Percentiles rank a stretch among this genome's conserved stretches.
Conservation (phyloP, 176 grass and related monocot genomes). For the Guadua angustifolia region DNA sequence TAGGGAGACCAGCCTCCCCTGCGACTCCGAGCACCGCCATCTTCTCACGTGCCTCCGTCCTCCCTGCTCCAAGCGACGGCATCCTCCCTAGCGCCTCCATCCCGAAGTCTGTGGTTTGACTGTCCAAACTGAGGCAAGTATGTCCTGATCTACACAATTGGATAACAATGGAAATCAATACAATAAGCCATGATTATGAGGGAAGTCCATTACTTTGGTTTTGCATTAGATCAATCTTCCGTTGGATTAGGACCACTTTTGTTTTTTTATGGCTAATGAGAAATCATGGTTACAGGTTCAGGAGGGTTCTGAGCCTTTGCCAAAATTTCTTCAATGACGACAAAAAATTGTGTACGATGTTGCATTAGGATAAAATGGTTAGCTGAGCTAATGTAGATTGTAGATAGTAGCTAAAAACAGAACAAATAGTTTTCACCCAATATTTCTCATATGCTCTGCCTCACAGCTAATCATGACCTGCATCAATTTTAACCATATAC, state of each 20-base stretch:
- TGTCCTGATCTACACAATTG: too few relatives aligned
- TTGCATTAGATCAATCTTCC: neutral
- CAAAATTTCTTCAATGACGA: neutral
- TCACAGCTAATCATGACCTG: constrained; percentile 13
- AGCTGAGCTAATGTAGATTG: neutral
- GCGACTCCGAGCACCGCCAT: too few relatives aligned
- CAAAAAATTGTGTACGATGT: neutral
- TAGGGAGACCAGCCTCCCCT: too few relatives aligned
- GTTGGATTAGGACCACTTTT: neutral
- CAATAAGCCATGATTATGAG: too few relatives aligned
- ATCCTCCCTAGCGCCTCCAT: too few relatives aligned
- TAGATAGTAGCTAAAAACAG: neutral
- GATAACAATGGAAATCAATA: too few relatives aligned
- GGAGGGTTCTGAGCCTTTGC: neutral
- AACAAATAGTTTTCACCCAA: neutral
- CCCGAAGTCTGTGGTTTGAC: too few relatives aligned
- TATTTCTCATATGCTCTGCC: neutral
- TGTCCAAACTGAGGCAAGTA: too few relatives aligned
- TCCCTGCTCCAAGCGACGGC: too few relatives aligned
- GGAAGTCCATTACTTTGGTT: too few relatives aligned
- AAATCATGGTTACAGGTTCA: neutral
- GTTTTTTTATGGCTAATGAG: neutral
- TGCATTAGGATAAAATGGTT: constrained; percentile 9
- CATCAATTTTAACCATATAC: constrained; percentile 24
- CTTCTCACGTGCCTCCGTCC: too few relatives aligned